A percentile compares a stretch with the other conserved stretches of the same genome.
Evolutionary conservation across 192 early-diverging fungal species (phyloP).

Genomic region (Mortierella alpina): DNA sequence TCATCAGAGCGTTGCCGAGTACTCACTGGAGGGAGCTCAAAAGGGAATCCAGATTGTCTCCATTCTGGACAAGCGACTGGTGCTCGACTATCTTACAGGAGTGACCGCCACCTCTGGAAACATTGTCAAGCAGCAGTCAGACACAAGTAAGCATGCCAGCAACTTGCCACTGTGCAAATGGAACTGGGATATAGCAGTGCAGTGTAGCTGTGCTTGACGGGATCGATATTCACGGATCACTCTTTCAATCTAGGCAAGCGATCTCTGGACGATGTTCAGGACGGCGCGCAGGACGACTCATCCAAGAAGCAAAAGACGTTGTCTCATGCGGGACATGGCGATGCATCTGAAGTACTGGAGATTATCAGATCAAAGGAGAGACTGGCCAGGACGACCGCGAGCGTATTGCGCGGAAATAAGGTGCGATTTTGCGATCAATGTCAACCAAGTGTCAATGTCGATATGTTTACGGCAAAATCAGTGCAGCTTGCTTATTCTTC

Average conservation of each 20-base stretch:
- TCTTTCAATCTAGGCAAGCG: slow-evolving; percentile 37
- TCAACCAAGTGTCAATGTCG: too few relatives aligned
- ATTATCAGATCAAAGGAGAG: slow-evolving; percentile 54
- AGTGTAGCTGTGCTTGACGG: not conserved
- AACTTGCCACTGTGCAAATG: not conserved
- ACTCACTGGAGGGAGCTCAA: slow-evolving; percentile 71
- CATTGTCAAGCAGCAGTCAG: slow-evolving; percentile 39
- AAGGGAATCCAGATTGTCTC: slow-evolving; percentile 74
- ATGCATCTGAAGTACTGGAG: slow-evolving; percentile 54
- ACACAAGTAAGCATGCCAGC: slow-evolving; percentile 13
- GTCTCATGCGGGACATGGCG: slow-evolving; percentile 20
- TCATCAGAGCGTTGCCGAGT: slow-evolving; percentile 75
- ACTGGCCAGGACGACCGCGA: slow-evolving; percentile 53
- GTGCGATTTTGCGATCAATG: not conserved
- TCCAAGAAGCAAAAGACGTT: slow-evolving; percentile 51
- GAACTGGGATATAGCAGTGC: not conserved
- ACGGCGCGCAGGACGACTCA: slow-evolving; percentile 44
- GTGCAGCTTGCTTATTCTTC: too few relatives aligned
- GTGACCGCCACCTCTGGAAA: slow-evolving; percentile 57
- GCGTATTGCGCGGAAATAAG: slow-evolving; percentile 60
- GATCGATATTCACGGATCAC: not conserved
- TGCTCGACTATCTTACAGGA: slow-evolving; percentile 80
- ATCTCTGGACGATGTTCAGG: slow-evolving; percentile 44
- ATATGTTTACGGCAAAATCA: too few relatives aligned
- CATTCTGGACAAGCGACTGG: slow-evolving; percentile 76